Base-by-base conservation (phyloP, 2,329 filamentous ascomycete species). In the Fusarium verticillioides region DNA sequence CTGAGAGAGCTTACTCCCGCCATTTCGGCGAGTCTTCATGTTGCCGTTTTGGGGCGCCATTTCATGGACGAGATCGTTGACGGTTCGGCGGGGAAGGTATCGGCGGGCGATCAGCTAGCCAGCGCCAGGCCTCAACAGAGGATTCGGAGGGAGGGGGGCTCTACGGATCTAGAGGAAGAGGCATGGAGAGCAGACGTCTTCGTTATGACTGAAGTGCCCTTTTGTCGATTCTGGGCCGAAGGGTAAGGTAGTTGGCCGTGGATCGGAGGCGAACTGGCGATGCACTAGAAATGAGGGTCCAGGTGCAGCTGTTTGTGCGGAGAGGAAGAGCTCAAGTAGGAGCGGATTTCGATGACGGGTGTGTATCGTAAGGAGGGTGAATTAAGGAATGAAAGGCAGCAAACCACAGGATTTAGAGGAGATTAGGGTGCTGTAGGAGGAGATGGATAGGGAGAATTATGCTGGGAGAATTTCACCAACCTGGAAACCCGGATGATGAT, bases 41-140 rank as follows among this genome's bases (percentile, higher is more conserved):
- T 79, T 77, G 72, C 78, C 79, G 75, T 78, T 81, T 58, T 74
- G 61, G 46, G 81, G 81, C 60, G 80, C 79, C 82, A 83, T 83
- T 57, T 66, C 63, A 70, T 75, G 42, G 60, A 56, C 68, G 63
- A 61, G 68, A 59, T 72, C 57, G 71, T 72, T 71, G 65, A 54
- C 65, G 64, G 59, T 66, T 72, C 63, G 71, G 76, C 72, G 68
- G 70, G 73, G 73, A 69, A 73, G 69, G 59, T 69, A 63, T 73
- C 70, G 72, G 68, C 73, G 64, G 70, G 71, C 60, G 71, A 76
- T 75, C 73, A 63, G 54, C 69, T 63, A 60, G 66, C 70, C 75
- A 70, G 66, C 74, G 70, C 76, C 78, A 77, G 75, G 75, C 69
- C 74, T 76, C 64, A 58, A 66, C 44, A 64, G 56, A 68, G 63